phyloP scores from a whole-genome alignment of 2,329 filamentous ascomycete genomes.

The Ilyonectria destructans region DNA sequence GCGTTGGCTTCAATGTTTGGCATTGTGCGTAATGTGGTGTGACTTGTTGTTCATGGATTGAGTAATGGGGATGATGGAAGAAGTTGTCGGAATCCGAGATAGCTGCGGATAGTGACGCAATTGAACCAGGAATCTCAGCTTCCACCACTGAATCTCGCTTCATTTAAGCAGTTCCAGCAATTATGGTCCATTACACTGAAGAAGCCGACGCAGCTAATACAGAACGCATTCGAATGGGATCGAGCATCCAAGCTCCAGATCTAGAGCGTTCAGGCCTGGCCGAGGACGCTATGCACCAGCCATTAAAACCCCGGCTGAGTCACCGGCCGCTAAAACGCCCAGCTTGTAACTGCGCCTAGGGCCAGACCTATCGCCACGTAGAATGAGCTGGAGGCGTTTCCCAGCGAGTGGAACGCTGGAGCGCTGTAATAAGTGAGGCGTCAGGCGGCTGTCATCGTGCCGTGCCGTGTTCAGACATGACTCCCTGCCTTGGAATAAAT shows the following conservation, averaged over 20 bases:
- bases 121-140: constrained; percentile 21
- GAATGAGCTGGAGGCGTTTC: neutral
- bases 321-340: constrained; percentile 37
- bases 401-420: neutral
- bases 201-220: neutral
- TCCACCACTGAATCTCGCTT: constrained; percentile 4
- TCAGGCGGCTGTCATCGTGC: neutral
- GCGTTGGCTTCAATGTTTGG: constrained; percentile 41
- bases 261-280: constrained; percentile 13
- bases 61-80: neutral
- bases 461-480: neutral
- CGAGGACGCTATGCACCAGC: neutral
- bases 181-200: neutral
- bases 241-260: constrained; percentile 25
- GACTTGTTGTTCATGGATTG: constrained; percentile 21
- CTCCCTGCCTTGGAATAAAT: constrained; percentile 1
- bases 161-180: neutral
- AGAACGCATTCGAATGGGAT: constrained; percentile 38
- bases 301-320: constrained; percentile 35
- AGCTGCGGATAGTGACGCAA: constrained; percentile 38
- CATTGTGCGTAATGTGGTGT: constrained; percentile 34
- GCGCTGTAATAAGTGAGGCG: neutral
- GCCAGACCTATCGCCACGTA: neutral
- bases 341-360: neutral
- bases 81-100: neutral